Evolutionary conservation across 2,329 filamentous ascomycete species (phyloP), one percentile per base, ranked within the genome.

Genomic region (Lecanicillium sp.): DNA sequence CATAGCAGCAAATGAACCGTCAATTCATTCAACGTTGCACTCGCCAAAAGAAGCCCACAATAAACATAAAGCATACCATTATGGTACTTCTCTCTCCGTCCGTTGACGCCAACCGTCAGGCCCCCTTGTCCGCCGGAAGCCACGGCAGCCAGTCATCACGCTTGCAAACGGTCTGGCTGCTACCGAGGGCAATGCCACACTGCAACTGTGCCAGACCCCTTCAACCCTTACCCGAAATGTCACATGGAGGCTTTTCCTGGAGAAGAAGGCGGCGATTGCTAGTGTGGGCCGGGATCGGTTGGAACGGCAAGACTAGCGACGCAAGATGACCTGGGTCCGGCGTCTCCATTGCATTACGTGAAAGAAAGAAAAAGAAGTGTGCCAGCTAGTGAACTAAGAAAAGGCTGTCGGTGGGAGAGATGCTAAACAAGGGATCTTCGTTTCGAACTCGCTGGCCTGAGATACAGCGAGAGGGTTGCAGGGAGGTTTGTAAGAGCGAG

Each of bases 231-330:
- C n/a, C n/a, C n/a, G n/a, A n/a, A n/a, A n/a, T n/a, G n/a, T n/a
- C n/a, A n/a, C n/a, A n/a, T n/a, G n/a, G n/a, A n/a, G n/a, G 12
- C 27, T 35, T 15, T 46, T 35, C 35, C 29, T n/a, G 30, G 30
- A 44, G 21, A 35, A 5, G 32, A 21, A 15, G 21, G 41, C 23
- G 5, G 9, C 7, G 4, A 19, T 32, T 40, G 21, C n/a, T n/a
- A 39, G 21, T 47, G 44, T 41, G 44, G 44, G n/a, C 45, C 38
- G 38, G 45, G 45, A 42, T 43, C 45, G 45, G 45, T 48, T 48
- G 29, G 38, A 14, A 48, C 45, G 45, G 45, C 45, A 48, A 41
- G 45, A 36, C 45, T 48, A 48, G 24, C 38, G 45, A 43, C 14
- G 38, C 24, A 20, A 47, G 36, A 47, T 47, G 44, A 47, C 44